Evolutionary conservation across 352 stramenopile species (phyloP), one percentile per base, ranked within the genome.

Genomic region (Phytopythium oedochilum): DNA sequence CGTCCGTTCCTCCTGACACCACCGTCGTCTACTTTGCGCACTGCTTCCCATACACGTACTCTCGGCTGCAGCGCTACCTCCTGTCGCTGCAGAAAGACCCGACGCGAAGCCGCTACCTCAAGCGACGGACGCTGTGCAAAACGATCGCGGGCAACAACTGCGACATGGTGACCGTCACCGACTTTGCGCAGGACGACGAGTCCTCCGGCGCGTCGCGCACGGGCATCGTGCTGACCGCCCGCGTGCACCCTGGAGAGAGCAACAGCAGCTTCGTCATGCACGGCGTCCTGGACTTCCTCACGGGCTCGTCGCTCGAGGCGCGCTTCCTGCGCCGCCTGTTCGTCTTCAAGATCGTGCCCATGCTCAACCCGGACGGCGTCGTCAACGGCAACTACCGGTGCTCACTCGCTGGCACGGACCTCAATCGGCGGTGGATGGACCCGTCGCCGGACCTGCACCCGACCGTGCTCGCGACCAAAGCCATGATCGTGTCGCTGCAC

Each of bases 331-430:
- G 88, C 17, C 70, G 85, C 35, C 66, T 84, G 34, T 96, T 95
- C 45, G 72, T 96, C 18, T 95, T 97, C 60, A 95, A 96, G 52
- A 48, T 97, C 44, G 81, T 97, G 12, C 91, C 91, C 3, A 97
- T 97, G 91, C 70, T 97, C n/a, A 97, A 97, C 57, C 85, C 86
- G 0, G 91, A 97, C 53, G 91, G 91, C 10, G 91, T 97, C n/a
- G 74, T 97, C 50, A 75, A 96, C 55, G 91, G 91, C 47, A 97
- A 97, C 63, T 94, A 96, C 53, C 79, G 91, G 0, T 92, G 77
- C 56, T 94, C 80, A 3, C 74, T 97, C 14, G 83, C 87, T 0
- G 90, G 87, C 7, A 81, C 73, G 0, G 91, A 97, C 70, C 63
- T 97, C 11, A 97, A 97, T 56, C 73, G 92, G 2, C 69, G 71